Percentiles rank a stretch among this genome's conserved stretches.
Evolutionary conservation across 1,284 basidiomycete genomes (phyloP).

Genomic region (Papiliotrema nemorosa): DNA sequence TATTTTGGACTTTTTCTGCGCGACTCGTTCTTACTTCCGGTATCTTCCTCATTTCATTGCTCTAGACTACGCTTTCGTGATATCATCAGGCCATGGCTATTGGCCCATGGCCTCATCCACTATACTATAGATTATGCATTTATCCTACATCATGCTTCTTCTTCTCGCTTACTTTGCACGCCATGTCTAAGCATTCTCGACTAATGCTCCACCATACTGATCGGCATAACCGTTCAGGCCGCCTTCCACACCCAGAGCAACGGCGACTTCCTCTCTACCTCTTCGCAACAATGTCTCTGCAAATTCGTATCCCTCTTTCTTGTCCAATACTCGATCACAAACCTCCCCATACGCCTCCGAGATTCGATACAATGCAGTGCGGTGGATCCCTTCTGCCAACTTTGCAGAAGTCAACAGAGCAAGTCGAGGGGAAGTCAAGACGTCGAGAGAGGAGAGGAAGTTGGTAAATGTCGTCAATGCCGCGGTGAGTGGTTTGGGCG

Average conservation of each 20-base stretch:
- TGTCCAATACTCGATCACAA: slow-evolving; percentile 68
- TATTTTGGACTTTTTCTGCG: too few relatives aligned
- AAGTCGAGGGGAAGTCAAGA: slow-evolving; percentile 59
- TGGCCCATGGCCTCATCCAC: too few relatives aligned
- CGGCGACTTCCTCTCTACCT: slow-evolving; percentile 52
- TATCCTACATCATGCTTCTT: too few relatives aligned
- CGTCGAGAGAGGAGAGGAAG: slow-evolving; percentile 51
- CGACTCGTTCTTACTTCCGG: too few relatives aligned
- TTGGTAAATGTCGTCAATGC: slow-evolving; percentile 46
- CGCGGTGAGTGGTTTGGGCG: slow-evolving; percentile 42
- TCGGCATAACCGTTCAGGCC: not conserved
- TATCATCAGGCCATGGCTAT: too few relatives aligned
- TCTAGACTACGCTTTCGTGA: too few relatives aligned
- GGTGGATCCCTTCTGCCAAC: slow-evolving; percentile 68
- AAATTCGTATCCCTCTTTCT: slow-evolving; percentile 79
- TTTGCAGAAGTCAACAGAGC: slow-evolving; percentile 65
- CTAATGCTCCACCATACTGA: not conserved
- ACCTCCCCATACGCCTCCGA: slow-evolving; percentile 65
- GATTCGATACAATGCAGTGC: slow-evolving; percentile 64
- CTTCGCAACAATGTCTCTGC: slow-evolving; percentile 79
- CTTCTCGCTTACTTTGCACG: too few relatives aligned
- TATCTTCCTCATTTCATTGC: too few relatives aligned
- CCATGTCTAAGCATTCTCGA: not conserved
- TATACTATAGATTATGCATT: too few relatives aligned
- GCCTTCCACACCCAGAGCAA: slow-evolving; percentile 46